Percentiles rank a stretch among this genome's conserved stretches.
Conservation (phyloP, 176 grass and related monocot species). For the Sorghum bicolor region DNA sequence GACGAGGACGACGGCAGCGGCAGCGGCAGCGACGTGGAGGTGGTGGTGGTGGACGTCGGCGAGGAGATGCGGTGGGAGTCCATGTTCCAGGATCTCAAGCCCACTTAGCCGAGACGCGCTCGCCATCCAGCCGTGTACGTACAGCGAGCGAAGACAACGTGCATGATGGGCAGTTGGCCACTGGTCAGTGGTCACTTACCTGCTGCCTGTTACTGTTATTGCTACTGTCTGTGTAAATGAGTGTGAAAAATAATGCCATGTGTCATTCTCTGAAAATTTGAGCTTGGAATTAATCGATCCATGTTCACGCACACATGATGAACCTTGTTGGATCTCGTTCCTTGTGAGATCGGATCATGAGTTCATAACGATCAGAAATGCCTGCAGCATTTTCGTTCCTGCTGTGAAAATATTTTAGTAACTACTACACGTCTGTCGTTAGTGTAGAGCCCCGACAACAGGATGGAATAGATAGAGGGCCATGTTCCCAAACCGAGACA, state of each 20-base stretch:
- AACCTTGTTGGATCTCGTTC: neutral
- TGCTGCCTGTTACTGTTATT: neutral
- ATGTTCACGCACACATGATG: neutral
- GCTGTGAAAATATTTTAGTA: neutral
- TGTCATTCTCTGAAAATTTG: neutral
- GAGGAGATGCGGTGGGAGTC: slow-evolving; percentile 67
- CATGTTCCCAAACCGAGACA: neutral
- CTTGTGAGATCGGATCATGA: neutral
- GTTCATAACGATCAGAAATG: neutral
- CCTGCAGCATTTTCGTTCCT: neutral
- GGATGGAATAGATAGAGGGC: neutral
- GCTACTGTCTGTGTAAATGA: neutral
- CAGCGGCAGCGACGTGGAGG: neutral
- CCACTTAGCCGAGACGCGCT: slow-evolving; percentile 37
- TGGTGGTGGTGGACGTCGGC: neutral
- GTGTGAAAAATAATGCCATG: neutral
- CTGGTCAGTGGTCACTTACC: neutral
- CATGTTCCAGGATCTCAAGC: slow-evolving; percentile 91
- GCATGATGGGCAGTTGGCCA: neutral
- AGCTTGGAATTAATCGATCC: neutral
- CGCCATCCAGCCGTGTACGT: neutral
- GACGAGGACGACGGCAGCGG: neutral
- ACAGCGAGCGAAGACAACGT: neutral
- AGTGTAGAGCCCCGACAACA: neutral
- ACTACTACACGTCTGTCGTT: neutral